A percentile compares a stretch with the other conserved stretches of the same genome.
These are phyloP conservation scores for Sequoia sempervirens DNA, from an alignment of 75 land plant species.

Conservation along the genomic window DNA sequence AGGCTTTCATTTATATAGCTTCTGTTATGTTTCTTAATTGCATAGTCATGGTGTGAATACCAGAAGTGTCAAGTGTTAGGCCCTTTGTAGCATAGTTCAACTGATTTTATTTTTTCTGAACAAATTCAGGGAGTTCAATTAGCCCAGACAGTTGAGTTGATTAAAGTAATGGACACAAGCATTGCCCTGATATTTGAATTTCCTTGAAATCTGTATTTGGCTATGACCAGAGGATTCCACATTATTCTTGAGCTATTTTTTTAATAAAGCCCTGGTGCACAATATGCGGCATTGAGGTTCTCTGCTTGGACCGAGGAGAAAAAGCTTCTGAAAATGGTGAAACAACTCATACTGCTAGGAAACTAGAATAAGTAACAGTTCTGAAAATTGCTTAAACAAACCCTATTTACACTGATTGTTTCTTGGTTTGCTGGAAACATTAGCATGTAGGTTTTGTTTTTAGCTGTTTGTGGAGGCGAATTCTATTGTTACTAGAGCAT, in stretches of 20 bases:
- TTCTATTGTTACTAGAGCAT: background rate
- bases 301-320: too few relatives aligned
- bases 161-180: background rate
- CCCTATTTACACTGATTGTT: too few relatives aligned
- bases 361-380: too few relatives aligned
- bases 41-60: background rate
- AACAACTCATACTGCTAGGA: too few relatives aligned
- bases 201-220: background rate
- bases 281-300: too few relatives aligned
- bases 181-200: background rate
- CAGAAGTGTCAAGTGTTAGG: background rate
- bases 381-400: background rate
- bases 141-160: background rate
- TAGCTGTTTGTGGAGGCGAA: background rate
- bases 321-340: background rate
- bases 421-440: background rate
- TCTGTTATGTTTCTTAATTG: background rate
- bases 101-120: background rate
- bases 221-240: background rate
- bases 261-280: too few relatives aligned
- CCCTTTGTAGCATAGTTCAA: background rate
- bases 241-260: background rate
- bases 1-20: too few relatives aligned
- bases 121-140: background rate
- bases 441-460: background rate